Percentiles rank a stretch among this genome's conserved stretches.
Conservation (phyloP, 495 filamentous ascomycete species). For the Rhizodiscina lignyota region DNA sequence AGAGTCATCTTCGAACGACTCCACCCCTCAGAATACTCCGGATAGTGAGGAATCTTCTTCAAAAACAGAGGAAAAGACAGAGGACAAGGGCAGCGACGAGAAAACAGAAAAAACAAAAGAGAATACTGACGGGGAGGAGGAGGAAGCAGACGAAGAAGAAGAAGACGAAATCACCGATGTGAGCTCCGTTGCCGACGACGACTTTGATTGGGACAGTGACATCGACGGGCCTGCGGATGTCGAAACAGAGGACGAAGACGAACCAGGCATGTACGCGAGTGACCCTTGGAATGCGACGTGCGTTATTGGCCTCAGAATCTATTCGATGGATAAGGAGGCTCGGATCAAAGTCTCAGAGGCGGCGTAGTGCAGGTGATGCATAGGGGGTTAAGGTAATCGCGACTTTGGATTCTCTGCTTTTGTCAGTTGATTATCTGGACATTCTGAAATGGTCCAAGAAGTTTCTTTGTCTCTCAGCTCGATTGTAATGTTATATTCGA, state of each 20-base stretch:
- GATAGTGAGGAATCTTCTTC: neutral
- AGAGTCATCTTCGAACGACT: too few species aligned
- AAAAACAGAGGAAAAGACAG: slow-evolving; percentile 2
- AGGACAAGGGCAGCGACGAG: slow-evolving; percentile 2
- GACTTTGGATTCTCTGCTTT: too few species aligned
- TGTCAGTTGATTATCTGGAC: too few species aligned
- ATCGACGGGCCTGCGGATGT: slow-evolving; percentile 3
- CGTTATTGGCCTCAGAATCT: slow-evolving; percentile 63
- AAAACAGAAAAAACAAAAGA: slow-evolving; percentile 1
- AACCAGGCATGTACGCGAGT: too few species aligned
- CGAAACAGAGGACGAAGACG: neutral
- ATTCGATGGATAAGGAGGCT: slow-evolving; percentile 39
- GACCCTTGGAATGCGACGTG: slow-evolving; percentile 82
- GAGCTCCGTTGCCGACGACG: slow-evolving; percentile 5
- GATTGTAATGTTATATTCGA: too few species aligned
- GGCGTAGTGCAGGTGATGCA: too few species aligned
- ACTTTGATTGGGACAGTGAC: slow-evolving; percentile 14
- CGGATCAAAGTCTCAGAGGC: too few species aligned
- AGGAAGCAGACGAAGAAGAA: neutral
- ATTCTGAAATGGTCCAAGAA: too few species aligned
- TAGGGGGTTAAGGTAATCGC: too few species aligned
- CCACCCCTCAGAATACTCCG: too few species aligned
- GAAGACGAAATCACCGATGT: neutral
- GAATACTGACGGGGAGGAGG: neutral
- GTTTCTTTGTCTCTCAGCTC: too few species aligned